Evolutionary conservation across 2,329 filamentous ascomycete genomes (phyloP).

Genomic region (Talaromyces sp.): DNA sequence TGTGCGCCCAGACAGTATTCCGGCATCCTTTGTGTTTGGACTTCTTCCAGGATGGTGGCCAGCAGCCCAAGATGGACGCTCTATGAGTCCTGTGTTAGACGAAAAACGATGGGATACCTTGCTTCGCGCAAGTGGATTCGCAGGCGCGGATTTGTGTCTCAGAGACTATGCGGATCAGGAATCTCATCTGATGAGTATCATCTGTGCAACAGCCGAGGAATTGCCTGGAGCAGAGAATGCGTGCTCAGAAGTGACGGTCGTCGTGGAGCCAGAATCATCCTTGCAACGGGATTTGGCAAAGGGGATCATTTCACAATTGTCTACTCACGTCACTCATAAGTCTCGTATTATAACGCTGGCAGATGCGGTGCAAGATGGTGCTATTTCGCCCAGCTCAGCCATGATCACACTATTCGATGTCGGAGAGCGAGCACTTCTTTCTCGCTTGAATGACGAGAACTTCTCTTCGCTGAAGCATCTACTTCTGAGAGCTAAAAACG

Average conservation of each 20-base stretch:
- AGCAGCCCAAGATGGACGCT: constrained; percentile 18
- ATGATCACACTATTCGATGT: neutral
- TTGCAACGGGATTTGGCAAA: neutral
- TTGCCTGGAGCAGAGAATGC: neutral
- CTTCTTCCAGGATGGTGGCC: constrained; percentile 41
- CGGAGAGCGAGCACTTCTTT: neutral
- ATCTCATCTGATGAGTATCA: neutral
- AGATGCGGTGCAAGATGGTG: neutral
- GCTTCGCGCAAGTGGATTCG: neutral
- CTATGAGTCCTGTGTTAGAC: neutral
- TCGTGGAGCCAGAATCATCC: neutral
- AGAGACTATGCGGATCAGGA: neutral
- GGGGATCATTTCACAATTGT: neutral
- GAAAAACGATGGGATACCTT: neutral
- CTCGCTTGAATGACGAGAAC: neutral
- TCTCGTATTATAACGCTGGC: neutral
- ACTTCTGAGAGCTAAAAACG: neutral
- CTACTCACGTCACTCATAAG: neutral
- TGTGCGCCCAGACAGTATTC: constrained; percentile 20
- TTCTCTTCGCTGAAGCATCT: neutral
- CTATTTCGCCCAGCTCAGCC: neutral
- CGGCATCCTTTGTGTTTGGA: constrained; percentile 28
- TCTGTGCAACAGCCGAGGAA: neutral
- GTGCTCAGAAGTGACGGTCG: neutral
- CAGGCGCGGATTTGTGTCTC: neutral